Evolutionary conservation across 2,329 filamentous ascomycete genomes (phyloP).

Genomic region (Phyllosticta citrichinensis): DNA sequence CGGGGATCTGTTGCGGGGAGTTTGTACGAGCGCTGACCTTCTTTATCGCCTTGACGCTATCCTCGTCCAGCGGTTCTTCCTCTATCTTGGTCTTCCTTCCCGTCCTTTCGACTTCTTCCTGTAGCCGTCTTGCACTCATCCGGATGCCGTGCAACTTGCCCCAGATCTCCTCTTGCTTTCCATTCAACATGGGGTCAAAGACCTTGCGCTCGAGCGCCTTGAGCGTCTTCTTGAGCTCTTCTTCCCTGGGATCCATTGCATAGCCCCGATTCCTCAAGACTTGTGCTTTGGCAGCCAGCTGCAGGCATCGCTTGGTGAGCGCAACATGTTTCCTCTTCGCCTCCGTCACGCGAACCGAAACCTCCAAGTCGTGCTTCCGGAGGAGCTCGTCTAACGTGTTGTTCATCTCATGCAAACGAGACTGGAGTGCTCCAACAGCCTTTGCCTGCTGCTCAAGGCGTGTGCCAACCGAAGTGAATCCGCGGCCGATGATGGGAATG

Average conservation of each 20-base stretch:
- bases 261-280: constrained; percentile 74
- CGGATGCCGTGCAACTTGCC: constrained; percentile 66
- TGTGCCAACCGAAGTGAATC: constrained; percentile 61
- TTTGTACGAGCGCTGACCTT: constrained; percentile 45
- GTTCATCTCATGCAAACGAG: constrained; percentile 70
- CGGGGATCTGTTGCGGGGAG: neutral
- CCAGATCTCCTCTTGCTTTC: constrained; percentile 77
- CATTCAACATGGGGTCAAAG: constrained; percentile 63
- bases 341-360: constrained; percentile 62
- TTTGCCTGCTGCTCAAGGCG: constrained; percentile 63
- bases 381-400: constrained; percentile 61
- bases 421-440: constrained; percentile 60
- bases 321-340: constrained; percentile 63
- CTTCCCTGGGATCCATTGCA: constrained; percentile 67
- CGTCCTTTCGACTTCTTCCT: constrained; percentile 62
- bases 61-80: constrained; percentile 53
- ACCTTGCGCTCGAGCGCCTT: constrained; percentile 58
- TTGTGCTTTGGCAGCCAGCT: constrained; percentile 69
- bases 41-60: constrained; percentile 61
- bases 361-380: constrained; percentile 65
- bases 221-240: constrained; percentile 65
- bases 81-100: constrained; percentile 38
- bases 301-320: constrained; percentile 62
- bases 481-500: constrained; percentile 66
- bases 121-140: constrained; percentile 61